Evolutionary conservation across 2,329 filamentous ascomycete genomes (phyloP), one percentile per base, ranked within the genome.

Genomic region (Trichoderma koningiopsis): DNA sequence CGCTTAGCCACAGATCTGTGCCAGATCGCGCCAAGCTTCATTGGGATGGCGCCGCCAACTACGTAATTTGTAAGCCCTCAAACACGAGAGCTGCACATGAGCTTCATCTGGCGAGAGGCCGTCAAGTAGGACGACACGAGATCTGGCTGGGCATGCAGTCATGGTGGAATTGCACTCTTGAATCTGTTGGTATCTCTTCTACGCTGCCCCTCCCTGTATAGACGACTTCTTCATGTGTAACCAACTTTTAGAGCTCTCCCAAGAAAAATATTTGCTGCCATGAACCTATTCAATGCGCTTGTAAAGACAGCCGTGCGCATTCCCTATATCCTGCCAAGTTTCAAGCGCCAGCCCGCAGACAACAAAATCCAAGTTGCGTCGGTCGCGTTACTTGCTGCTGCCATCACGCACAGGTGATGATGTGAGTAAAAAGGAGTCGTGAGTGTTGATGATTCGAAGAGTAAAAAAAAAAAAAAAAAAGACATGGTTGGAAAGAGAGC

Each of bases 131-230:
- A 3, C 6, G 13, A 14, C 24, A 11, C 7, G 16, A 31, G 4
- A 35, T 13, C 31, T 64, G 37, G 37, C 22, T 35, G 58, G 33
- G 63, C 33, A 55, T 31, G 53, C 53, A 58, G 27, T 29, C 29
- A 58, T 66, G 6, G 5, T 62, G 58, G 58, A 68, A 55, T 43
- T 43, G 35, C 19, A 27, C 49, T 62, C 37, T 57, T 58, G 22
- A 62, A 43, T 62, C 19, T 67, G 57, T 67, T 70, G 68, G 62
- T 63, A 70, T 67, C 68, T 70, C 63, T 43, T 70, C 68, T 70
- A 61, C 55, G 47, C 33, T 60, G 37, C 22, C 61, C 47, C 61
- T 43, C n/a, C 62, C 37, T 67, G 52, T 70, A 57, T 53, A 55
- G 29, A 27, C 57, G 29, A 5, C 57, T 24, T 62, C 58, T 55